A percentile compares a stretch with the other conserved stretches of the same genome.
phyloP scores from a whole-genome alignment of 495 filamentous ascomycete genomes.

The Lasiosphaeria miniovina region DNA sequence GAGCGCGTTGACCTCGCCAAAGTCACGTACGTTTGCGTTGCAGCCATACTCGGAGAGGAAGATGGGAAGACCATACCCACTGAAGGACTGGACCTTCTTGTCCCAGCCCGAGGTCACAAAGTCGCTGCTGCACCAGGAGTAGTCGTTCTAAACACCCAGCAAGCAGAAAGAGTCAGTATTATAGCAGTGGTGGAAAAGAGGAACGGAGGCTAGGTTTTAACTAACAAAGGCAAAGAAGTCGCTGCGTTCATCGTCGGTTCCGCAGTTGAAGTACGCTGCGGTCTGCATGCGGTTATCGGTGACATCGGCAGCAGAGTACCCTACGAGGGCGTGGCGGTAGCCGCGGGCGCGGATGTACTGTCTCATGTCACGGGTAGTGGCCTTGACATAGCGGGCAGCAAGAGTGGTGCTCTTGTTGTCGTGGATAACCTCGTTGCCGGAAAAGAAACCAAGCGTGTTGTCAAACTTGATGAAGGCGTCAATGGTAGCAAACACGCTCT shows the following conservation, averaged over 20 bases:
- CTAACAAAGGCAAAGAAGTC: conserved; percentile 90
- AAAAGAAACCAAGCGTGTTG: conserved; percentile 96
- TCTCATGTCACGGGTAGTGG: conserved; percentile 88
- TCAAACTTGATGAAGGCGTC: conserved; percentile 83
- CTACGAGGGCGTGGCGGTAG: conserved; percentile 81
- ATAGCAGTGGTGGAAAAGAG: neutral
- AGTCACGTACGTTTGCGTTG: conserved; percentile 72
- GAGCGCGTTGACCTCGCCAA: conserved; percentile 74
- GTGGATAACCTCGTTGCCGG: conserved; percentile 97
- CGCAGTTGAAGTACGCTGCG: conserved; percentile 95
- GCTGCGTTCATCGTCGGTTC: conserved; percentile 76
- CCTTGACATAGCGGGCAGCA: conserved; percentile 87
- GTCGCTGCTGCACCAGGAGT: conserved; percentile 93
- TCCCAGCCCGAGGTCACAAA: conserved; percentile 82
- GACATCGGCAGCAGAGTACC: conserved; percentile 91
- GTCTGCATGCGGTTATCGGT: conserved; percentile 84
- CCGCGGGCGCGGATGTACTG: conserved; percentile 72
- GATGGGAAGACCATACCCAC: conserved; percentile 84
- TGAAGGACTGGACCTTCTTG: conserved; percentile 87
- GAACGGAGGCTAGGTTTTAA: conserved; percentile 1
- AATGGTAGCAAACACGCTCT: conserved; percentile 91
- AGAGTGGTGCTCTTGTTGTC: conserved; percentile 67
- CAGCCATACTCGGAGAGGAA: conserved; percentile 98
- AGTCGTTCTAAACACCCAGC: conserved; percentile 64
- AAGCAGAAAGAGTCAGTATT: neutral